phyloP scores from a whole-genome alignment of 2,329 filamentous ascomycete species.

The Nigrospora oryzae region DNA sequence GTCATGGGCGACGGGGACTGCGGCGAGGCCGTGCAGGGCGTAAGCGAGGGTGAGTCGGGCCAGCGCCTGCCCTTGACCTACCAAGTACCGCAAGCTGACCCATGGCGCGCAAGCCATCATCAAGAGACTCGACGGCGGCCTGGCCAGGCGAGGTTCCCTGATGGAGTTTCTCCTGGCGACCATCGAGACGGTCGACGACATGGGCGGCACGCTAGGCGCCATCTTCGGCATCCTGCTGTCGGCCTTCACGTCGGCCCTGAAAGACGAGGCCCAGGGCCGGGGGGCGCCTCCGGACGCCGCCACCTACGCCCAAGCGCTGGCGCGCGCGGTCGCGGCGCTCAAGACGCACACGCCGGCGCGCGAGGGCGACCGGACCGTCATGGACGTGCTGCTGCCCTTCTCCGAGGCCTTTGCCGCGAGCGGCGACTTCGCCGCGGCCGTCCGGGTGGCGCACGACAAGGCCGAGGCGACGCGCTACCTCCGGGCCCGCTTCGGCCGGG shows the following conservation, averaged over 20 bases:
- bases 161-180: conserved; percentile 17
- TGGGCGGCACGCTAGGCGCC: conserved; percentile 27
- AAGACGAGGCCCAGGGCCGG: not conserved
- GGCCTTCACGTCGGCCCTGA: conserved; percentile 12
- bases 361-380: conserved; percentile 16
- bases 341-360: conserved; percentile 16
- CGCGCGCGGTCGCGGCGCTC: conserved; percentile 11
- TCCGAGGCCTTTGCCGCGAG: conserved; percentile 8
- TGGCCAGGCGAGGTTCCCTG: conserved; percentile 20
- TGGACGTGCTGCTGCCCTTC: conserved; percentile 13
- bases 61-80: too few relatives aligned
- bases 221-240: conserved; percentile 20
- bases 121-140: conserved; percentile 16
- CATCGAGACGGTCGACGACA: conserved; percentile 23
- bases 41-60: conserved; percentile 6
- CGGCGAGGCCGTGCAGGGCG: conserved; percentile 19
- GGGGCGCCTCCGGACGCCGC: not conserved
- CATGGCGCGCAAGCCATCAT: conserved; percentile 12
- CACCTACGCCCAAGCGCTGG: conserved; percentile 11
- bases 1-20: conserved; percentile 25
- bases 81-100: too few relatives aligned
- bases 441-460: conserved; percentile 15
- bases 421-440: conserved; percentile 27
- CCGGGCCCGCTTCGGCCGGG: conserved; percentile 17
- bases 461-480: conserved; percentile 17